Evolutionary conservation across 306 rosid genomes (phyloP), one percentile per base, ranked within the genome.

Genomic region (Ammopiptanthus mongolicus): DNA sequence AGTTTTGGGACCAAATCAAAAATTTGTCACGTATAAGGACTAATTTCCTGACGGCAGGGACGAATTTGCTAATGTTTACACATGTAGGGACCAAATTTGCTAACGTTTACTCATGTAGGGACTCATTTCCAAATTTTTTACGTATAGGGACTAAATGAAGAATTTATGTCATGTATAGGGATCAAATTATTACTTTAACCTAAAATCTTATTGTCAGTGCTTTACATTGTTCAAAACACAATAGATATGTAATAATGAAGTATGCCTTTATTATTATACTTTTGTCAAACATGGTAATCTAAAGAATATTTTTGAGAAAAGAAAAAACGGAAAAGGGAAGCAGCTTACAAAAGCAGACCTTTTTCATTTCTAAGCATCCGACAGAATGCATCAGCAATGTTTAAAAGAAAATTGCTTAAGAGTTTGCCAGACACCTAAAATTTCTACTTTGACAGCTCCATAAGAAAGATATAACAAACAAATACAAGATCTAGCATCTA

Each of bases 401-500:
- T 34, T 3, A 9, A 25, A 65, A 41, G 57, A 15, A 60, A 58
- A 42, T 41, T 44, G 60, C 44, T 47, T 19, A 18, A 18, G 31
- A 77, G 21, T 68, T 5, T 41, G 22, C 22, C 63, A 21, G 60
- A 60, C 25, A 69, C 15, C 31, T 15, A 62, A 71, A 71, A 52
- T 50, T 78, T 15, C 47, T 36, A 79, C 36, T 42, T 64, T 19
- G 68, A 65, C 33, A 57, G 65, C 28, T 55, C 50, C 37, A 64
- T 60, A 18, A 37, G 14, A 59, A 34, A n/a, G 11, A 39, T 65
- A 15, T 22, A 59, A 47, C 25, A 25, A 8, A 47, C 42, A 56
- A 65, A 65, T n/a, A 59, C 33, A 58, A 22, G 64, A 37, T 25
- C 25, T 61, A 37, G 59, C 11, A 74, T 14, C 28, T 34, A 48